Conservation (phyloP, 805 yeast species). For the Maudiozyma barnettii region DNA sequence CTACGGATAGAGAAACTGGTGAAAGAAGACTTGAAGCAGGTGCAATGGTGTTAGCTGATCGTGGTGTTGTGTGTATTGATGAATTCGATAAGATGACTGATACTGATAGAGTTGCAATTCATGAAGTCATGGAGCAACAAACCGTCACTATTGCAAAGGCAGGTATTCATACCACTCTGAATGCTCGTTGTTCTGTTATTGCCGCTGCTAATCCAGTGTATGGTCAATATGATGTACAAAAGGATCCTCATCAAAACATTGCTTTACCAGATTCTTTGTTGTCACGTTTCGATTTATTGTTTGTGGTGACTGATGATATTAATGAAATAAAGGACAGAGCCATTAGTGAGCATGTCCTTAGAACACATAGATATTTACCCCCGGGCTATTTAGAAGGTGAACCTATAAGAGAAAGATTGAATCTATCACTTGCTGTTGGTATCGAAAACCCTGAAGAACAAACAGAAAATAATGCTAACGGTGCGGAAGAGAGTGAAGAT, state of each 20-base stretch:
- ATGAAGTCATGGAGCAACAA: conserved; percentile 99
- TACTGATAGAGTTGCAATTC: conserved; percentile 93
- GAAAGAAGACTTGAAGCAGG: conserved; percentile 96
- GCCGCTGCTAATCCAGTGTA: conserved; percentile 98
- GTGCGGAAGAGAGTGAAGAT: conserved; percentile 40
- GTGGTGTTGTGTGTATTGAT: conserved; percentile 96
- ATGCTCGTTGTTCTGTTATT: conserved; percentile 92
- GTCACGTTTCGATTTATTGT: conserved; percentile 92
- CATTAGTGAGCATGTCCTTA: conserved; percentile 87
- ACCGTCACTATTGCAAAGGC: conserved; percentile 97
- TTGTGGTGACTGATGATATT: conserved; percentile 93
- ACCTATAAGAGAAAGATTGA: conserved; percentile 73
- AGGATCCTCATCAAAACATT: conserved; percentile 92
- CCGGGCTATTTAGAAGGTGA: conserved; percentile 88
- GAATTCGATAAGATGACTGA: conserved; percentile 98
- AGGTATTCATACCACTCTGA: conserved; percentile 91
- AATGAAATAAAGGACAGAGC: conserved; percentile 74
- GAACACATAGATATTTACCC: conserved; percentile 85
- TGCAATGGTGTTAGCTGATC: conserved; percentile 97
- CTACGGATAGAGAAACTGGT: conserved; percentile 93
- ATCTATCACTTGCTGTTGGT: conserved; percentile 74
- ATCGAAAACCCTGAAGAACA: conserved; percentile 41
- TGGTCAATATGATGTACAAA: conserved; percentile 93
- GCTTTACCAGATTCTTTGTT: conserved; percentile 93
- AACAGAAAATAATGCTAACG: conserved; percentile 25